Evolutionary conservation across 345 rosid genomes (phyloP).

Genomic region (Hibiscus trionum): DNA sequence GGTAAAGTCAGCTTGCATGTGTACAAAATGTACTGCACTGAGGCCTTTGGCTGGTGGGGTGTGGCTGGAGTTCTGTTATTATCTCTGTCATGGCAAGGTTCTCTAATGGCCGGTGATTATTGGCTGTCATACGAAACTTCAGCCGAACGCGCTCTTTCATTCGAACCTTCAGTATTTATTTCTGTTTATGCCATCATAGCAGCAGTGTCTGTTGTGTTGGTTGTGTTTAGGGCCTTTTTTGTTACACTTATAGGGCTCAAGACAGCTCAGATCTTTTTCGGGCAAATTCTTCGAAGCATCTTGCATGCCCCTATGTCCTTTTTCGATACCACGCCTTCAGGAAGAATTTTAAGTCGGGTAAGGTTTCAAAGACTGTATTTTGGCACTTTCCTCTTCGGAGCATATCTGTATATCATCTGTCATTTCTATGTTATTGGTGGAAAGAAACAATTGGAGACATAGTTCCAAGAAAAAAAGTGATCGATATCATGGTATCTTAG

Average conservation of each 20-base stretch:
- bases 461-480: neutral
- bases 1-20: slow-evolving; percentile 66
- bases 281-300: slow-evolving; percentile 67
- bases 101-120: slow-evolving; percentile 82
- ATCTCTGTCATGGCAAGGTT: slow-evolving; percentile 68
- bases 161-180: slow-evolving; percentile 52
- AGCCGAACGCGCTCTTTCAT: slow-evolving; percentile 35
- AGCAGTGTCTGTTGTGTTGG: slow-evolving; percentile 42
- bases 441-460: neutral
- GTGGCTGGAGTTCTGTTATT: slow-evolving; percentile 39
- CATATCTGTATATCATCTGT: neutral
- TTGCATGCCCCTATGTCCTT: slow-evolving; percentile 95
- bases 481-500: neutral
- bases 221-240: slow-evolving; percentile 42
- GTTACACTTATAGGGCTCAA: slow-evolving; percentile 63
- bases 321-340: slow-evolving; percentile 94
- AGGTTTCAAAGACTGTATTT: slow-evolving; percentile 12
- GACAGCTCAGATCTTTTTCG: slow-evolving; percentile 72
- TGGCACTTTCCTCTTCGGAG: neutral
- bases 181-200: slow-evolving; percentile 54
- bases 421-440: neutral
- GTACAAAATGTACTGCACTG: slow-evolving; percentile 69
- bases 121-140: slow-evolving; percentile 92
- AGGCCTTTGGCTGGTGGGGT: slow-evolving; percentile 97
- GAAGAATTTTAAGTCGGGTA: slow-evolving; percentile 90